Base-by-base conservation (phyloP, 2,329 filamentous ascomycete genomes). In the Penicillium palitans region DNA sequence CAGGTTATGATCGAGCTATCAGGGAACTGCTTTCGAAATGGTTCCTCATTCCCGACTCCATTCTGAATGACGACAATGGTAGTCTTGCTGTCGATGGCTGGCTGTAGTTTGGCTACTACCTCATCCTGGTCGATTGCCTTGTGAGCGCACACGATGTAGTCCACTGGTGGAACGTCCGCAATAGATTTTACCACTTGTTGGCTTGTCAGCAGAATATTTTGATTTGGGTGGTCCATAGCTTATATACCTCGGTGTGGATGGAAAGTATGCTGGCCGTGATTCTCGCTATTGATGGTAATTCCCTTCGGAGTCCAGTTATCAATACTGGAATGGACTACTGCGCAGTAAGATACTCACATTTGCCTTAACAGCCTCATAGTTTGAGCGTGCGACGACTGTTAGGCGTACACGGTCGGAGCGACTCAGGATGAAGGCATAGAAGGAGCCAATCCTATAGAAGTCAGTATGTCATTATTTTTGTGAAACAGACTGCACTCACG, bases 361-460 rank as follows among this genome's bases (percentile, higher is more conserved):
- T 13, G 67, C 58, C 25, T 74, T 71, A 3, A 80, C 76, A 8
- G 73, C 76, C 6, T 78, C 72, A 47, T 79, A 79, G 52, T 80
- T 80, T 1, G 78, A 80, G 58, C 78, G 73, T 9, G 78, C 78
- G 13, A 78, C 74, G 0, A 80, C 78, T 0, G 76, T 78, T 17
- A 80, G 58, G 6, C 71, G 72, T 9, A 80, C 75, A 24, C 70
- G 71, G 3, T 75, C 61, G 33, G 69, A 72, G 2, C 79, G 76
- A 52, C 74, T 77, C 0, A 84, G 65, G 37, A 85, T 78, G 58
- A 84, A 85, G 8, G 81, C 80, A 64, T 85, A 85, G 61, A 85
- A 85, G 2, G 81, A 83, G 29, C 83, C 83, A 52, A 85, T 84
- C 0, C 82, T 84, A 46, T 6, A 33, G 1, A 48, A 27, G 33